Percentiles rank a stretch among this genome's conserved stretches.
Evolutionary conservation across 192 early-diverging fungal species (phyloP).

Genomic region (Linnemannia elongata): DNA sequence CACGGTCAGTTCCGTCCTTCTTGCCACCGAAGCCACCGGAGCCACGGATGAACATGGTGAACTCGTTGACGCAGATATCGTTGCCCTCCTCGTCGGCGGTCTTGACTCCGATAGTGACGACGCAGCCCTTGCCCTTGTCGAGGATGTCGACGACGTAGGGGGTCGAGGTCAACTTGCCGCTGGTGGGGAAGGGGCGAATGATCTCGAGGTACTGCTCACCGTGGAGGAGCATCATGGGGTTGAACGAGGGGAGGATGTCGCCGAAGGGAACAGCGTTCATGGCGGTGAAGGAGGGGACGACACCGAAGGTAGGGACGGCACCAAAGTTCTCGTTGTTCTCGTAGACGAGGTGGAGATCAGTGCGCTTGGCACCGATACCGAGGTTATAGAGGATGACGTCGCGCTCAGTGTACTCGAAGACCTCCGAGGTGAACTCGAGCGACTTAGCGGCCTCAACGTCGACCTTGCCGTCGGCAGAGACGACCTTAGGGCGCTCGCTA

Average conservation of each 20-base stretch:
- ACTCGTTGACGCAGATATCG: constrained; percentile 87
- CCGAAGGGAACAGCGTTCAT: constrained; percentile 78
- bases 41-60: constrained; percentile 95
- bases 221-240: constrained; percentile 98
- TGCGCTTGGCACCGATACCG: constrained; percentile 91
- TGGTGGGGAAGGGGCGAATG: constrained; percentile 88
- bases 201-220: constrained; percentile 97
- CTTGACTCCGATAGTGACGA: constrained; percentile 85
- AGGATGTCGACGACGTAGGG: constrained; percentile 91
- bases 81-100: constrained; percentile 83
- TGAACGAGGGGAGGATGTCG: constrained; percentile 82
- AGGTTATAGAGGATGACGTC: constrained; percentile 96
- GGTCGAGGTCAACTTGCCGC: constrained; percentile 82
- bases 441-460: constrained; percentile 77
- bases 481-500: constrained; percentile 51
- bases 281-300: constrained; percentile 84
- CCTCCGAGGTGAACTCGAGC: constrained; percentile 63
- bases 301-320: constrained; percentile 93
- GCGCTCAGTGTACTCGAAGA: constrained; percentile 85
- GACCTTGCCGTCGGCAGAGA: constrained; percentile 62
- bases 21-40: constrained; percentile 90
- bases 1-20: constrained; percentile 78
- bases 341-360: constrained; percentile 92
- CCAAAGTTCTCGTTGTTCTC: constrained; percentile 89
- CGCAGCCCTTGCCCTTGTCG: constrained; percentile 97